Evolutionary conservation across 169 alveolate genomes (phyloP).

Genomic region (Cryptosporidium parvum): DNA sequence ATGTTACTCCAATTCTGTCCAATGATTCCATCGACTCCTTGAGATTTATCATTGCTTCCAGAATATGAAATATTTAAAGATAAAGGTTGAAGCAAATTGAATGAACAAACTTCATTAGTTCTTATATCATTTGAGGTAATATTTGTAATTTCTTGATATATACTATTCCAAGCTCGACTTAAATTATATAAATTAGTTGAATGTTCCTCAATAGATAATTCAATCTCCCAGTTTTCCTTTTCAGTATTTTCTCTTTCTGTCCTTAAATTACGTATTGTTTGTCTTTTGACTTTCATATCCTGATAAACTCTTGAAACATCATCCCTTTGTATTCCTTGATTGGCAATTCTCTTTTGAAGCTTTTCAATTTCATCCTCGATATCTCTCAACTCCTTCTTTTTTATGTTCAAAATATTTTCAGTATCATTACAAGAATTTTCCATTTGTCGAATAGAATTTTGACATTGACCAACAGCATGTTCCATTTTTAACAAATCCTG

Average conservation of each 20-base stretch:
- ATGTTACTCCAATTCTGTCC: conserved; percentile 71
- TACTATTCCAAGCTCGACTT: conserved; percentile 56
- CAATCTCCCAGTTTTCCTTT: conserved; percentile 71
- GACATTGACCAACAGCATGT: conserved; percentile 66
- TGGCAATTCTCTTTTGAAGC: conserved; percentile 66
- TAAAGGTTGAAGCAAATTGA: conserved; percentile 29
- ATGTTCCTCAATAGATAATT: conserved; percentile 48
- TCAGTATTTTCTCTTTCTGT: conserved; percentile 64
- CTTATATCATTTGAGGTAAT: conserved; percentile 63
- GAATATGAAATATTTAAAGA: conserved; percentile 31
- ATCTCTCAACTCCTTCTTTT: conserved; percentile 35
- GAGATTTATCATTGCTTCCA: conserved; percentile 16
- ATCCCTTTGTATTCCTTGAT: conserved; percentile 65
- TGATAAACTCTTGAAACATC: conserved; percentile 76
- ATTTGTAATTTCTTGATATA: conserved; percentile 52
- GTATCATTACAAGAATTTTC: conserved; percentile 66
- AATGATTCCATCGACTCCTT: conserved; percentile 40
- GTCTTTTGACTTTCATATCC: conserved; percentile 69
- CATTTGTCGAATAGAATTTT: conserved; percentile 42
- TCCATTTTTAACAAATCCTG: conserved; percentile 70
- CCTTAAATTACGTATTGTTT: conserved; percentile 54
- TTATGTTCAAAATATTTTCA: conserved; percentile 44
- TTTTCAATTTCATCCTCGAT: conserved; percentile 69
- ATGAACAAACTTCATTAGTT: conserved; percentile 31
- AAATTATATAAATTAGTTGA: conserved; percentile 42